Conservation (phyloP, 2,329 filamentous ascomycete genomes). For the Botrytis elliptica region DNA sequence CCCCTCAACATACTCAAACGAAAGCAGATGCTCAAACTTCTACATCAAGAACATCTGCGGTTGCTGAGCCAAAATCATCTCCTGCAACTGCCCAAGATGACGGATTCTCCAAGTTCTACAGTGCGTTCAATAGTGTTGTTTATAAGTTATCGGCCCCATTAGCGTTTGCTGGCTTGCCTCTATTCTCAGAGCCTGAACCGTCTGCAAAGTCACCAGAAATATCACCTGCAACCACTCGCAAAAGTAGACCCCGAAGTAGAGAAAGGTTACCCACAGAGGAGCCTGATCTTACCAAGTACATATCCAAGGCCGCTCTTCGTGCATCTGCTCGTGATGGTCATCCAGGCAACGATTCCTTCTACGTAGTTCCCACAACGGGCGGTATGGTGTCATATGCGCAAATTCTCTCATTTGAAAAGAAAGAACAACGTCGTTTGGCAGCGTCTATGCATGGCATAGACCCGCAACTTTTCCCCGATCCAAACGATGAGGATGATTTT, state of each 20-base stretch:
- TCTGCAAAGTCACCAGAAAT: slow-evolving; percentile 40
- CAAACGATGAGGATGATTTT: slow-evolving; percentile 80
- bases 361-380: slow-evolving; percentile 88
- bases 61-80: slow-evolving; percentile 33
- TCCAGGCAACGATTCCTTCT: slow-evolving; percentile 73
- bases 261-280: slow-evolving; percentile 45
- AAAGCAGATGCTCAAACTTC: slow-evolving; percentile 34
- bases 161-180: slow-evolving; percentile 86
- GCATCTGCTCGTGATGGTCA: slow-evolving; percentile 71
- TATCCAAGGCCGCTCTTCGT: slow-evolving; percentile 79
- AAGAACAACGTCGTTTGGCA: slow-evolving; percentile 60
- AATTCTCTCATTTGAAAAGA: slow-evolving; percentile 71
- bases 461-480: slow-evolving; percentile 43
- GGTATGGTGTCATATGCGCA: slow-evolving; percentile 92
- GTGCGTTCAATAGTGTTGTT: slow-evolving; percentile 83
- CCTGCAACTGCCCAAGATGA: slow-evolving; percentile 56
- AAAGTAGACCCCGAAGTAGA: slow-evolving; percentile 32
- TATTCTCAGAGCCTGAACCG: slow-evolving; percentile 54
- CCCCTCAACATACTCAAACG: slow-evolving; percentile 42
- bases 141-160: slow-evolving; percentile 86
- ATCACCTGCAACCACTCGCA: slow-evolving; percentile 41
- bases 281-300: slow-evolving; percentile 78
- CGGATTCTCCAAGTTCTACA: slow-evolving; percentile 88
- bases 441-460: slow-evolving; percentile 47
- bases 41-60: slow-evolving; percentile 38